Evolutionary conservation across 177 flowering plant species (phyloP), one percentile per base, ranked within the genome.

Genomic region (Vitis hybrid): DNA sequence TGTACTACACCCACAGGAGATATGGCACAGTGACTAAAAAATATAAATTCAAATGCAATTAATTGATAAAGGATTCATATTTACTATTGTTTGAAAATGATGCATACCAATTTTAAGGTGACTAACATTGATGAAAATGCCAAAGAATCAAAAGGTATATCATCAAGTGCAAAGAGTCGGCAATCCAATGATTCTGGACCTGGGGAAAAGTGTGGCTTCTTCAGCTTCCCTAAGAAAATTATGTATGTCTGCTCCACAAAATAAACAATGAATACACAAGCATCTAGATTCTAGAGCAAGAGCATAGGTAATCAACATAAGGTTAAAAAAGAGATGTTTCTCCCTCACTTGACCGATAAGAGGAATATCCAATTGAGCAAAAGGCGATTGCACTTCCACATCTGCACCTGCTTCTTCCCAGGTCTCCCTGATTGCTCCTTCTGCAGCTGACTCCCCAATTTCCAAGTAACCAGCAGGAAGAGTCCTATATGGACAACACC

Each of bases 391-490:
- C 51, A 93, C 83, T 80, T 93, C 91, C 67, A 92, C 99, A 73
- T 91, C 90, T 70, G 99, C 99, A 71, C 90, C 73, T 62, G 98
- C 97, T 84, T 95, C 99, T 78, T 95, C 99, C 88, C 84, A 80
- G 47, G 99, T 95, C 82, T 95, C 99, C 82, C 98, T 87, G 58
- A 85, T 76, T 68, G 99, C 99, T 20, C 99, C 99, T 78, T 95
- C 95, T 2, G 85, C 87, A 59, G 97, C 94, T 65, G 99, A 95
- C 83, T 95, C 99, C 15, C 99, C 99, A 51, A 92, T 83, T 87
- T 95, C 99, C 93, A 93, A 59, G 81, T 83, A 95, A 72, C 99
- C 97, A 78, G 99, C 97, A 76, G 99, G 98, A 80, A 93, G 97
- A 58, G 98, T 93, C 99, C 99, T 90, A 76, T 18, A 57, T 59